Percentiles rank a stretch among this genome's conserved stretches.
These are phyloP conservation scores for Diversispora epigaea DNA, from an alignment of 192 early-diverging fungal genomes.

Conservation along the genomic window DNA sequence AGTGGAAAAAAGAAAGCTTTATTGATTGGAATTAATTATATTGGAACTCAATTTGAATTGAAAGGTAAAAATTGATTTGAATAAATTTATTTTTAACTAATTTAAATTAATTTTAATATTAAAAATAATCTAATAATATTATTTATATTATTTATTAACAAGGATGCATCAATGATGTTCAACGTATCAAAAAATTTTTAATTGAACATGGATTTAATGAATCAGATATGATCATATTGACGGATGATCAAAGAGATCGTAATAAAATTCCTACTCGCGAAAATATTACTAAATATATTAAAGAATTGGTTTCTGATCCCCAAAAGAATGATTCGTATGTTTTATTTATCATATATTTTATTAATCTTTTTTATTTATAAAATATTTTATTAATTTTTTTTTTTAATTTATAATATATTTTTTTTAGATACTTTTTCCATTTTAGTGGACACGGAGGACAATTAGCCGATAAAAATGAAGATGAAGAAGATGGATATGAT, in stretches of 20 bases:
- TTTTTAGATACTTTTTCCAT: conserved; percentile 74
- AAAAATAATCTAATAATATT: neutral
- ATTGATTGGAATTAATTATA: conserved; percentile 94
- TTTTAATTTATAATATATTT: neutral
- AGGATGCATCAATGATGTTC: conserved; percentile 83
- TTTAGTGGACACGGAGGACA: conserved; percentile 77
- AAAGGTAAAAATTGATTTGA: conserved; percentile 32
- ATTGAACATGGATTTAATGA: conserved; percentile 61
- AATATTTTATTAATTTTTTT: neutral
- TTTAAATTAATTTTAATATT: neutral
- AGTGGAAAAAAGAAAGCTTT: conserved; percentile 76
- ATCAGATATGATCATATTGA: conserved; percentile 70
- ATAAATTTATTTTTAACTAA: neutral
- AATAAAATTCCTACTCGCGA: conserved; percentile 66
- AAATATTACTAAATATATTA: conserved; percentile 72
- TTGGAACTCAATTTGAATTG: conserved; percentile 59
- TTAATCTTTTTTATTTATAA: neutral
- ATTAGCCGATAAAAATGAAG: conserved; percentile 54
- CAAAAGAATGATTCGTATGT: conserved; percentile 69
- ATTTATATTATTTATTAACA: conserved; percentile 31
- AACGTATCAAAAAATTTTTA: conserved; percentile 72
- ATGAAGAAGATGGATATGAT: conserved; percentile 77
- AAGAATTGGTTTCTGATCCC: conserved; percentile 73
- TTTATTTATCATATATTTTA: neutral
- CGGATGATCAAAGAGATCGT: conserved; percentile 68